Conservation (phyloP, 2,329 filamentous ascomycete genomes). For the Zelopaecilomyces penicillatus region DNA sequence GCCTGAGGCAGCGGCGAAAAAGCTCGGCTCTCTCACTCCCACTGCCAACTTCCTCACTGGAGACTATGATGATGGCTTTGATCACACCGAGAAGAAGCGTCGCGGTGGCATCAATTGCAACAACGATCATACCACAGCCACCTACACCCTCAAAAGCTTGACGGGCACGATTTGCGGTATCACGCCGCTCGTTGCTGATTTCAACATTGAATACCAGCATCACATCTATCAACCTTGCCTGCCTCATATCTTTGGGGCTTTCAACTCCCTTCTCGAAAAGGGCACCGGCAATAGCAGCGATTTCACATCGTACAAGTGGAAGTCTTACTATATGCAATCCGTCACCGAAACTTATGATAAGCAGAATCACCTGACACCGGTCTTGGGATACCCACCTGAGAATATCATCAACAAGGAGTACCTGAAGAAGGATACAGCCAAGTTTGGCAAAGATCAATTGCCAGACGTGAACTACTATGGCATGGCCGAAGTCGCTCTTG, state of each 20-base stretch:
- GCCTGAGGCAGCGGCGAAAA: constrained; percentile 22
- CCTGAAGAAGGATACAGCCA: constrained; percentile 18
- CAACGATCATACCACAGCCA: constrained; percentile 31
- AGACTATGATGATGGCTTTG: constrained; percentile 25
- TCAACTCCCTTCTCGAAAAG: constrained; percentile 17
- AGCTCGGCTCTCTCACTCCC: constrained; percentile 19
- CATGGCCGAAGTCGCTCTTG: constrained; percentile 22
- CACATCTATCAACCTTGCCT: constrained; percentile 38
- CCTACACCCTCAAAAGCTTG: constrained; percentile 36
- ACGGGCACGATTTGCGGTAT: constrained; percentile 33
- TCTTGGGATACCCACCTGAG: constrained; percentile 19
- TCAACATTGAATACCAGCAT: constrained; percentile 31
- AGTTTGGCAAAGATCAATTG: constrained; percentile 18
- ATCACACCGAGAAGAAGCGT: constrained; percentile 13
- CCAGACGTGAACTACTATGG: constrained; percentile 26
- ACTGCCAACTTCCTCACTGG: constrained; percentile 25
- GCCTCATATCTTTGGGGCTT: constrained; percentile 25
- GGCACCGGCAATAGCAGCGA: constrained; percentile 8
- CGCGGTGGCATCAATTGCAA: constrained; percentile 31
- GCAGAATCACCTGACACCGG: constrained; percentile 18
- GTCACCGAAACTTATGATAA: constrained; percentile 24
- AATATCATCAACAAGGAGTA: constrained; percentile 22
- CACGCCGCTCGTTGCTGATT: constrained; percentile 30
- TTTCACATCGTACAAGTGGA: constrained; percentile 20
- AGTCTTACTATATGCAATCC: constrained; percentile 23